Evolutionary conservation across 2,329 filamentous ascomycete genomes (phyloP), one percentile per base, ranked within the genome.

Genomic region (Chaetomium strumarium): DNA sequence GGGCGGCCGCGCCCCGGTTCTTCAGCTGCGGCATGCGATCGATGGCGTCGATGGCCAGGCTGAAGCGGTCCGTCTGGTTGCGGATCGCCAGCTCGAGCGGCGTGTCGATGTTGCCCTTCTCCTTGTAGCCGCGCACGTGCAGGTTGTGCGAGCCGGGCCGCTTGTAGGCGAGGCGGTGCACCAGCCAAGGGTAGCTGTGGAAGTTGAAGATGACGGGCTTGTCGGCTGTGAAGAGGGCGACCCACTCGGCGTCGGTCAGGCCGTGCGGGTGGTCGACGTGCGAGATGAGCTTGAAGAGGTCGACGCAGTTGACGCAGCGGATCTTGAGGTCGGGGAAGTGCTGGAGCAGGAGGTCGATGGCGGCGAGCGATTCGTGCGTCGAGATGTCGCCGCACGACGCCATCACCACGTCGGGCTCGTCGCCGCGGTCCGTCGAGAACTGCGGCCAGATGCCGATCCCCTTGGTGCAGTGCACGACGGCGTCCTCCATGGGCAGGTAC

Each of bases 31-130:
- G 73, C 62, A 89, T 78, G 57, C 79, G 77, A 62, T 90, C 86
- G 53, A 91, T 85, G 13, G 86, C 87, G 62, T 86, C 81, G 55
- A 91, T 88, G 10, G 87, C 86, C 36, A 91, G 70, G 60, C 83
- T 87, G 71, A 86, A 91, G 29, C 87, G 78, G 70, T 91, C 87
- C 0, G 86, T 87, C 62, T 84, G 77, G 70, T 91, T 91, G 55
- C 86, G 77, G 64, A 90, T 88, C 29, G 86, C 86, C 58, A 91
- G 72, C 70, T 90, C 86, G 17, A 90, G 80, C 1, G 86, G 87
- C 0, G 87, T 90, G 66, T 91, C 85, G 60, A 90, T 90, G 67
- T 90, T 91, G 43, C 87, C 87, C 77, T 91, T 90, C 73, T 91
- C 86, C 64, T 79, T 83, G 74, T 90, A 91, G 1, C 87, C 87